Evolutionary conservation across 371 early-diverging fungal species (phyloP).

Genomic region (Rhizopus microsporus): DNA sequence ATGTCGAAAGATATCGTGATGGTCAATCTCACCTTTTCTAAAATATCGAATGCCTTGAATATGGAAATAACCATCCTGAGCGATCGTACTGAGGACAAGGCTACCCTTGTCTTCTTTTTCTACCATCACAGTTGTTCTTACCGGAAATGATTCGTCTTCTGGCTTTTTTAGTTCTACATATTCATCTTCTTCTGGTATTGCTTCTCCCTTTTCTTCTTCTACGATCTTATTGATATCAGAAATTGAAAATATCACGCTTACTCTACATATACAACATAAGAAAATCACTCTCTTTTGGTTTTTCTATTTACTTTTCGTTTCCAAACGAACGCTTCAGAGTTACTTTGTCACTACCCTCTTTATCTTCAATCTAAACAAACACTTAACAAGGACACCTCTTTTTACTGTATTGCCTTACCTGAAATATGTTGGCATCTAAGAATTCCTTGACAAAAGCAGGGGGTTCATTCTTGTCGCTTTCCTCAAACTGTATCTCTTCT

Average conservation of each 20-base stretch:
- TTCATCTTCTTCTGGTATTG: constrained; percentile 4
- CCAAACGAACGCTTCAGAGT: constrained; percentile 74
- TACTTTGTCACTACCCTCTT: constrained; percentile 72
- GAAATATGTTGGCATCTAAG: constrained; percentile 64
- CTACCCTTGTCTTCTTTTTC: constrained; percentile 64
- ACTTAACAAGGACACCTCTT: not conserved
- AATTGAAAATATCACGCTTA: constrained; percentile 75
- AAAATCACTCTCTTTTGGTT: not conserved
- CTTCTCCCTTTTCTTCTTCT: constrained; percentile 24
- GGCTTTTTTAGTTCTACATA: constrained; percentile 5
- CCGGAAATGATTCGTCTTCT: constrained; percentile 36
- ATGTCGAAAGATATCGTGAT: constrained; percentile 61
- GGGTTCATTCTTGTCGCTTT: constrained; percentile 39
- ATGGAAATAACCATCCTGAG: constrained; percentile 77
- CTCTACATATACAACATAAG: constrained; percentile 33
- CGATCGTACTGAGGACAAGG: constrained; percentile 66
- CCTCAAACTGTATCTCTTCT: constrained; percentile 78
- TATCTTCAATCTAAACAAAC: constrained; percentile 62
- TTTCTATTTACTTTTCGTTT: constrained; percentile 67
- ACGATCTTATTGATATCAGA: constrained; percentile 70
- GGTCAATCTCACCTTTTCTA: constrained; percentile 58
- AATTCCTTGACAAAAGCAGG: constrained; percentile 67
- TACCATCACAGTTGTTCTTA: constrained; percentile 70
- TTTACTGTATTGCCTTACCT: constrained; percentile 30
- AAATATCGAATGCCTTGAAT: constrained; percentile 71